These are phyloP conservation scores for Stachybotrys echinatus DNA, from an alignment of 2,329 filamentous ascomycete genomes.

Conservation along the genomic window DNA sequence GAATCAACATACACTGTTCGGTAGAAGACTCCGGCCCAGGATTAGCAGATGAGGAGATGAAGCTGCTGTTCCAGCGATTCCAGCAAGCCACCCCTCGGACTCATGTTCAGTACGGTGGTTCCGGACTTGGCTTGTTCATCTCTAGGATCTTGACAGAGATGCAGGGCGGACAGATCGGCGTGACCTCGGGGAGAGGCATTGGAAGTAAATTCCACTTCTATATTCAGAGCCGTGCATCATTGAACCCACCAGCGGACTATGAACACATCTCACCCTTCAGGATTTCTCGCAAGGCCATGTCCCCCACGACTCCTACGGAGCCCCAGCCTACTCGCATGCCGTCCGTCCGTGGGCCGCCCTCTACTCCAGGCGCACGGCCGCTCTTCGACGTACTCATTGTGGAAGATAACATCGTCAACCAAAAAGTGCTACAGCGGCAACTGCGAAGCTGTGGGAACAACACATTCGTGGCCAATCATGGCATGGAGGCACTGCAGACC, in stretches of 20 bases:
- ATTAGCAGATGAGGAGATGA: slow-evolving; percentile 58
- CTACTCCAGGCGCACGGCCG: slow-evolving; percentile 16
- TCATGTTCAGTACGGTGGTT: slow-evolving; percentile 68
- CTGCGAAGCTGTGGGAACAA: slow-evolving; percentile 56
- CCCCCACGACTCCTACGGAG: slow-evolving; percentile 9
- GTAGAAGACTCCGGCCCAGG: slow-evolving; percentile 69
- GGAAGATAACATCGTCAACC: slow-evolving; percentile 64
- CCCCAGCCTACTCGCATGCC: slow-evolving; percentile 7
- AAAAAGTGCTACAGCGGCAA: slow-evolving; percentile 57
- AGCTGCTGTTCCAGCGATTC: slow-evolving; percentile 62
- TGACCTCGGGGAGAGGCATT: slow-evolving; percentile 59
- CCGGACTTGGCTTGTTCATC: slow-evolving; percentile 69
- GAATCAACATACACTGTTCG: slow-evolving; percentile 67
- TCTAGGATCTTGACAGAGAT: slow-evolving; percentile 70
- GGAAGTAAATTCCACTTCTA: slow-evolving; percentile 77
- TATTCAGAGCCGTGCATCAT: slow-evolving; percentile 59
- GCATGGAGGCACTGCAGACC: slow-evolving; percentile 55
- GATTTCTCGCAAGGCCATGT: slow-evolving; percentile 23
- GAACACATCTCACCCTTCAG: slow-evolving; percentile 30
- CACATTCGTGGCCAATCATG: slow-evolving; percentile 60
- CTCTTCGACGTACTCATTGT: slow-evolving; percentile 57
- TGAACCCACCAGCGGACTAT: slow-evolving; percentile 29
- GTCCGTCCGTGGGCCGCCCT: slow-evolving; percentile 8
- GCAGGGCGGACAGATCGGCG: slow-evolving; percentile 73
- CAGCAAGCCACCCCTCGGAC: slow-evolving; percentile 64